These are phyloP conservation scores for Venturia aucupariae DNA, from an alignment of 2,329 filamentous ascomycete genomes.

Conservation along the genomic window DNA sequence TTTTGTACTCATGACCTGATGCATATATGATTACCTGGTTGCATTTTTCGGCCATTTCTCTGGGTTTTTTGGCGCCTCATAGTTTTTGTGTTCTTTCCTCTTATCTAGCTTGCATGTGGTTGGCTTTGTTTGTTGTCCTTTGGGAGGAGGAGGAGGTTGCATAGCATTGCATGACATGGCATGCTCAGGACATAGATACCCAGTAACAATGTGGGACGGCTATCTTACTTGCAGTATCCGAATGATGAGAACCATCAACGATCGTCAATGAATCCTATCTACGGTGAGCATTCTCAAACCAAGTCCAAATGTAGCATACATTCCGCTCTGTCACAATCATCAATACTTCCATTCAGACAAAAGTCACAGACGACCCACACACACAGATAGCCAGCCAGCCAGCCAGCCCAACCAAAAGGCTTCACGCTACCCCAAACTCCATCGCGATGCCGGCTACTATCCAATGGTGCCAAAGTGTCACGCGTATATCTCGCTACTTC, in stretches of 20 bases:
- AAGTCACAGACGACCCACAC: no score
- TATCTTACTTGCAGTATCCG: no score
- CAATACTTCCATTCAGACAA: background rate
- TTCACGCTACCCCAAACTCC: background rate
- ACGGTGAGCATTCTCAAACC: background rate
- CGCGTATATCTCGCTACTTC: background rate
- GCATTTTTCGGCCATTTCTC: background rate
- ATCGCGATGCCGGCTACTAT: background rate
- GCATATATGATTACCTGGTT: background rate
- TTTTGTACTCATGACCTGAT: background rate
- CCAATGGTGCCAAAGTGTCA: background rate
- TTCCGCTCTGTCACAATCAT: background rate
- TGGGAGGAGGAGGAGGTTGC: no score
- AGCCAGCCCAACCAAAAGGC: background rate
- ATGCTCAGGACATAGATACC: no score
- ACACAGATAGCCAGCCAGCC: background rate
- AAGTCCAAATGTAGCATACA: background rate
- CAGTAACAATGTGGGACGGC: no score
- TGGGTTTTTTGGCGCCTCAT: background rate
- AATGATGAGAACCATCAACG: background rate
- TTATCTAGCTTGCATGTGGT: background rate
- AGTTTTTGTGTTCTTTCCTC: background rate
- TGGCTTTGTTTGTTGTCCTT: background rate
- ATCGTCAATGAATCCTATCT: background rate
- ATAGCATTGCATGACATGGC: no score